These are phyloP conservation scores for Populus nigra DNA, from an alignment of 345 rosid species.

Conservation along the genomic window DNA sequence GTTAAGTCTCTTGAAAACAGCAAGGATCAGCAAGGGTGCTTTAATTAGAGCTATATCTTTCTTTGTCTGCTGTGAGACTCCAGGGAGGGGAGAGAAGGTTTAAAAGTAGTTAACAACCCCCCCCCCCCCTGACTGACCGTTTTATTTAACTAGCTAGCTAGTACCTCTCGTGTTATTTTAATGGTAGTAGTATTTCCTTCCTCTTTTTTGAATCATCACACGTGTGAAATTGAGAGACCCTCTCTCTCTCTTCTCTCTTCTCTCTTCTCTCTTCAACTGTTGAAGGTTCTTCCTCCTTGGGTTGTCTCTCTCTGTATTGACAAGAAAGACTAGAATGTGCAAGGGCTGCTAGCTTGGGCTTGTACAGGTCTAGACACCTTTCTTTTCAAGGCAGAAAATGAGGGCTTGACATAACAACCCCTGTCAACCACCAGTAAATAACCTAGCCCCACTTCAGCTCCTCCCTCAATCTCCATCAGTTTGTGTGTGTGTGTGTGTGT, in stretches of 20 bases:
- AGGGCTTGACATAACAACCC: constrained; percentile 29
- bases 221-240: constrained; percentile 21
- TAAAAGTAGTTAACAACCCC: constrained; percentile 8
- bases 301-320: constrained; percentile 36
- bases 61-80: background rate
- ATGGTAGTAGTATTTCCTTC: no score
- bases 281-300: constrained; percentile 18
- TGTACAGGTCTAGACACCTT: constrained; percentile 28
- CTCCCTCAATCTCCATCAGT: background rate
- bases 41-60: background rate
- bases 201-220: background rate
- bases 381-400: constrained; percentile 32
- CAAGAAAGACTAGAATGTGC: constrained; percentile 37
- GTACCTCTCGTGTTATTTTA: background rate
- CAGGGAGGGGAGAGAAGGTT: background rate
- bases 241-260: background rate
- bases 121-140: background rate
- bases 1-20: background rate
- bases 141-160: background rate
- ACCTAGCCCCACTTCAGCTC: constrained; percentile 11
- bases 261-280: background rate
- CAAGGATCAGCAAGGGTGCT: constrained; percentile 17
- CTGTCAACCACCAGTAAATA: constrained; percentile 19
- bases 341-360: constrained; percentile 30
- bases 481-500: no score